Percentiles rank a stretch among this genome's conserved stretches.
Conservation (phyloP, 768 basidiomycete genomes). For the Cyathus striatus region DNA sequence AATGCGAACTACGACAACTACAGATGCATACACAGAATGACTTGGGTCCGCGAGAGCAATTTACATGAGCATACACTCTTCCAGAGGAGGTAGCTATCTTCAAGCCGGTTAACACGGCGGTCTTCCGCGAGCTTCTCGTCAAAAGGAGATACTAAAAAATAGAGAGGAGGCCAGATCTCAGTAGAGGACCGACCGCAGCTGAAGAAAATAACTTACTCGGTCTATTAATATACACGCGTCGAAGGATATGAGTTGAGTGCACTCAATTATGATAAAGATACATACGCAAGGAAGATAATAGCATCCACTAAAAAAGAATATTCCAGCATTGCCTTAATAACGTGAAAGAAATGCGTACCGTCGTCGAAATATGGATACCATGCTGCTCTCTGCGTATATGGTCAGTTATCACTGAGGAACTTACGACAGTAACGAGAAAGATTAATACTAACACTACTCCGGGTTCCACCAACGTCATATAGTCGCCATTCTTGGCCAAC, state of each 20-base stretch:
- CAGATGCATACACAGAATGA: slow-evolving; percentile 37
- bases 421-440: slow-evolving; percentile 2
- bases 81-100: slow-evolving; percentile 77
- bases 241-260: not conserved
- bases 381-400: slow-evolving; percentile 46
- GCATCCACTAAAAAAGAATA: slow-evolving; percentile 47
- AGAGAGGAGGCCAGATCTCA: slow-evolving; percentile 7
- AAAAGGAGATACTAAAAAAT: slow-evolving; percentile 66
- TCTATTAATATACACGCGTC: slow-evolving; percentile 16
- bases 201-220: slow-evolving; percentile 29
- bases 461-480: slow-evolving; percentile 78
- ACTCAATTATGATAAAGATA: slow-evolving; percentile 7
- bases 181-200: slow-evolving; percentile 3
- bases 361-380: slow-evolving; percentile 86
- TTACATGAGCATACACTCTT: slow-evolving; percentile 66
- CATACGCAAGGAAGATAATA: slow-evolving; percentile 77
- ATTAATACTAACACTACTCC: slow-evolving; percentile 51
- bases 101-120: slow-evolving; percentile 61
- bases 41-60: slow-evolving; percentile 54
- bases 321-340: too few relatives aligned
- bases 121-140: slow-evolving; percentile 77
- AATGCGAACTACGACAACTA: not conserved
- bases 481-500: slow-evolving; percentile 72
- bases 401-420: slow-evolving; percentile 6
- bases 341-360: slow-evolving; percentile 26